Conservation (phyloP, 768 basidiomycete species). For the Tephrocybe sp. region DNA sequence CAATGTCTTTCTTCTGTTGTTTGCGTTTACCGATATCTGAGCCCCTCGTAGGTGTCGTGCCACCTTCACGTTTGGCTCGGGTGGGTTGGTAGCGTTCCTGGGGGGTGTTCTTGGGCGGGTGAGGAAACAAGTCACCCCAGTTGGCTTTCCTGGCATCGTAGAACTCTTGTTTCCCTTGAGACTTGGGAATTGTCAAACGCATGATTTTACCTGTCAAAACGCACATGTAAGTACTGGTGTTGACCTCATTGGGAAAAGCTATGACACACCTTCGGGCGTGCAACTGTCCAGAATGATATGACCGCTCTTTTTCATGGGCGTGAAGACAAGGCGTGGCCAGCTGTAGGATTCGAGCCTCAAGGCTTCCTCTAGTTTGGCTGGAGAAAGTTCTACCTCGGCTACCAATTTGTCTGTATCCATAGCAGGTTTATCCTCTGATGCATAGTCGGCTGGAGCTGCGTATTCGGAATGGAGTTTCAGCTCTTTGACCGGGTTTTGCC, state of each 20-base stretch:
- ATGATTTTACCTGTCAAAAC: slow-evolving; percentile 73
- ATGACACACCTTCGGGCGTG: slow-evolving; percentile 64
- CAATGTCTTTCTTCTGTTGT: slow-evolving; percentile 25
- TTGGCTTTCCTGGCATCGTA: slow-evolving; percentile 91
- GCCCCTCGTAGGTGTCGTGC: slow-evolving; percentile 30
- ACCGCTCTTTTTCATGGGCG: slow-evolving; percentile 89
- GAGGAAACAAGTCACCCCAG: slow-evolving; percentile 97
- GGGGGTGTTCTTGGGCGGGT: slow-evolving; percentile 74
- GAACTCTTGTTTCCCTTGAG: slow-evolving; percentile 92
- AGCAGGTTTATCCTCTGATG: slow-evolving; percentile 7
- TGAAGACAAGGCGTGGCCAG: slow-evolving; percentile 90
- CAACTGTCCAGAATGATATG: slow-evolving; percentile 93
- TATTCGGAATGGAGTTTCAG: slow-evolving; percentile 37
- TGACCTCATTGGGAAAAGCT: neutral
- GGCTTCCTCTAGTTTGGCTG: slow-evolving; percentile 43
- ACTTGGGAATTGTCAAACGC: slow-evolving; percentile 87
- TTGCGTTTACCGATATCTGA: slow-evolving; percentile 55
- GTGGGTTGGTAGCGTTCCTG: slow-evolving; percentile 56
- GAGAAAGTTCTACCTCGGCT: slow-evolving; percentile 14
- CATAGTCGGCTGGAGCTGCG: slow-evolving; percentile 12
- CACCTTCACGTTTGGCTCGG: slow-evolving; percentile 27
- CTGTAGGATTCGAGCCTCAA: slow-evolving; percentile 73
- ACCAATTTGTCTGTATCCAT: slow-evolving; percentile 8
- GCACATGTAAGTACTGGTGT: neutral
- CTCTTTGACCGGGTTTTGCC: slow-evolving; percentile 34